A percentile compares a stretch with the other conserved stretches of the same genome.
These are phyloP conservation scores for Lodderomyces elongisporus DNA, from an alignment of 1,139 yeast genomes.

Conservation along the genomic window DNA sequence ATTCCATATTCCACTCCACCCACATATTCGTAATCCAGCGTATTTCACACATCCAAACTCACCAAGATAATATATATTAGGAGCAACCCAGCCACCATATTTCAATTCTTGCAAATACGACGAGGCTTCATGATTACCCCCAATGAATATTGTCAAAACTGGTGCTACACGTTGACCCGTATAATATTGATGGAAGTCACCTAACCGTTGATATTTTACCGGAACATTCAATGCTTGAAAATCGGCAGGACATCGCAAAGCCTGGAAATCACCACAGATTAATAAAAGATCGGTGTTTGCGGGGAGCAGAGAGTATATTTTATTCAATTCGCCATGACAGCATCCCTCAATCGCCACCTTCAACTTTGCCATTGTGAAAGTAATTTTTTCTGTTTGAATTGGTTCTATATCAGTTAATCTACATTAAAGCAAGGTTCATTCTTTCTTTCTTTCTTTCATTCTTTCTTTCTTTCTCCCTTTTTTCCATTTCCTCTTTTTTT, in stretches of 20 bases:
- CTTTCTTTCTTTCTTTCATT: too few relatives aligned
- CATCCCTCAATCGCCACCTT: slow-evolving; percentile 82
- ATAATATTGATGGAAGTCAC: slow-evolving; percentile 78
- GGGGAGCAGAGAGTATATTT: slow-evolving; percentile 44
- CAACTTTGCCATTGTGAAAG: too few relatives aligned
- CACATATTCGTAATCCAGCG: slow-evolving; percentile 71
- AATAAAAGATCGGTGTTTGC: slow-evolving; percentile 56
- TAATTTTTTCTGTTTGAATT: too few relatives aligned
- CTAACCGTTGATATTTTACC: slow-evolving; percentile 50
- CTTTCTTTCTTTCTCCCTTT: too few relatives aligned
- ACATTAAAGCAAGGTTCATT: too few relatives aligned
- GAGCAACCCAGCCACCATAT: slow-evolving; percentile 94
- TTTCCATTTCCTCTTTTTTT: too few relatives aligned
- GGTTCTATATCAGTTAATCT: too few relatives aligned
- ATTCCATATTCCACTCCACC: slow-evolving; percentile 82
- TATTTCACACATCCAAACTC: slow-evolving; percentile 69
- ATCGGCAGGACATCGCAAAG: slow-evolving; percentile 62
- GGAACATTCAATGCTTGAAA: slow-evolving; percentile 63
- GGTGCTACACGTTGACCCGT: slow-evolving; percentile 62
- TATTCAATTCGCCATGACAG: slow-evolving; percentile 77
- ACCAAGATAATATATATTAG: slow-evolving; percentile 86
- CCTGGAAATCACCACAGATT: slow-evolving; percentile 85
- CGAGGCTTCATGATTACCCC: slow-evolving; percentile 95
- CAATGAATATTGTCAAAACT: slow-evolving; percentile 72
- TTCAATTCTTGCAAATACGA: slow-evolving; percentile 68